Evolutionary conservation across 805 yeast genomes (phyloP), one percentile per base, ranked within the genome.

Genomic region (Candida awuae): DNA sequence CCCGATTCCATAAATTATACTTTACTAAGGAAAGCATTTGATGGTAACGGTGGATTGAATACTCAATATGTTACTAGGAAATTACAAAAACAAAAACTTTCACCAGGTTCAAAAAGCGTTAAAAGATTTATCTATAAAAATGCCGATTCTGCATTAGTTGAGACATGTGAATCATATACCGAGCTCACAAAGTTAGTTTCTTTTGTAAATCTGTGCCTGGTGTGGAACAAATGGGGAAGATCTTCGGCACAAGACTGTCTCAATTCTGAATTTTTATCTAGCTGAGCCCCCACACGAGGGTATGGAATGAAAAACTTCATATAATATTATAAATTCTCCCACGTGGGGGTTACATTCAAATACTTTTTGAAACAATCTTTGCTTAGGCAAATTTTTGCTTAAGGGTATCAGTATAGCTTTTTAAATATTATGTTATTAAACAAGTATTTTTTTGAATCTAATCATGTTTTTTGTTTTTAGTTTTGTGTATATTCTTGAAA

Each of bases 21-120:
- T 0, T 43, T 63, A n/a, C 46, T 67, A 4, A 66, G 68, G 58
- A 56, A 53, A 8, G 61, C 56, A 8, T 67, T 67, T 44, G 54
- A 49, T 34, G 39, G 37, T 1, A 48, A 49, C 8, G 64, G 70
- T 0, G 44, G 50, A 1, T 38, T 60, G 9, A 47, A 54, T 29
- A 13, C 37, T 9, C 37, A 36, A 2, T 49, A 49, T 25, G 38
- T 61, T 31, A 33, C 26, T 5, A 27, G 42, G 20, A 50, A 46
- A 31, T 39, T 38, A 17, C 48, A 41, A 4, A 19, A 38, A 7
- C 53, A 45, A 14, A 48, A 54, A 37, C 41, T 51, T 42, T 38
- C 45, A 28, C 42, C 52, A n/a, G 37, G 54, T 44, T 26, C 45
- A 13, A 31, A 48, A 26, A 51, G 38, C 30, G 21, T 53, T 19